Percentiles rank a stretch among this genome's conserved stretches.
phyloP scores from a whole-genome alignment of 805 yeast species.

The Lachancea cidri region DNA sequence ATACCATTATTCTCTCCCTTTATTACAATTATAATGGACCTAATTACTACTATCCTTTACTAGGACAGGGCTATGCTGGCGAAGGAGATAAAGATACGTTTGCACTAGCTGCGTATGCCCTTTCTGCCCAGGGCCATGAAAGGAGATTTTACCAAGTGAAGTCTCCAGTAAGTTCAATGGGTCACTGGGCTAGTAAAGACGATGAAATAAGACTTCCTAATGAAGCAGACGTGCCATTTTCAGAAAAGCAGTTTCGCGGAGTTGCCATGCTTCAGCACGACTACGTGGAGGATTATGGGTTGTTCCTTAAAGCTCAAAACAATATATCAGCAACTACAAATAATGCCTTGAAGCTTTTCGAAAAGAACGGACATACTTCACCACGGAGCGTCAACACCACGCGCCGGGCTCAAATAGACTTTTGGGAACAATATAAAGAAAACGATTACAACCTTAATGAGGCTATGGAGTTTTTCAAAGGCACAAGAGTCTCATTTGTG shows the following conservation, averaged over 20 bases:
- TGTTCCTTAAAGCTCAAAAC: constrained; percentile 14
- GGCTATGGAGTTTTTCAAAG: constrained; percentile 8
- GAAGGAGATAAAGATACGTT: constrained; percentile 80
- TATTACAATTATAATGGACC: constrained; percentile 71
- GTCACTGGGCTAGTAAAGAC: constrained; percentile 26
- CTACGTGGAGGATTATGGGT: constrained; percentile 53
- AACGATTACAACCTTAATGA: constrained; percentile 7
- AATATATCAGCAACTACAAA: constrained; percentile 12
- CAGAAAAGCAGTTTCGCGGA: constrained; percentile 42
- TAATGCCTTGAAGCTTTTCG: constrained; percentile 5
- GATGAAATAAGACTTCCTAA: constrained; percentile 24
- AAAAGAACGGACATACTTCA: too few species aligned
- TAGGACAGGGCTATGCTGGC: constrained; percentile 73
- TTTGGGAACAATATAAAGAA: constrained; percentile 16
- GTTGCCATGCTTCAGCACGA: constrained; percentile 75
- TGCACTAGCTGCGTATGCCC: constrained; percentile 54
- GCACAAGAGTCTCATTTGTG: constrained; percentile 28
- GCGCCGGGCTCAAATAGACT: constrained; percentile 15
- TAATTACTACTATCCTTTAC: constrained; percentile 57
- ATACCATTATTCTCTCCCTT: constrained; percentile 51
- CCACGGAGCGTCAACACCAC: too few species aligned
- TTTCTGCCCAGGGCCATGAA: constrained; percentile 27
- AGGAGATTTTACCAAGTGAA: constrained; percentile 43
- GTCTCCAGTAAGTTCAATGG: constrained; percentile 35
- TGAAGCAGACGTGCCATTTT: neutral